Base-by-base conservation (phyloP, 2,329 filamentous ascomycete species). In the Colletotrichum eleusines region DNA sequence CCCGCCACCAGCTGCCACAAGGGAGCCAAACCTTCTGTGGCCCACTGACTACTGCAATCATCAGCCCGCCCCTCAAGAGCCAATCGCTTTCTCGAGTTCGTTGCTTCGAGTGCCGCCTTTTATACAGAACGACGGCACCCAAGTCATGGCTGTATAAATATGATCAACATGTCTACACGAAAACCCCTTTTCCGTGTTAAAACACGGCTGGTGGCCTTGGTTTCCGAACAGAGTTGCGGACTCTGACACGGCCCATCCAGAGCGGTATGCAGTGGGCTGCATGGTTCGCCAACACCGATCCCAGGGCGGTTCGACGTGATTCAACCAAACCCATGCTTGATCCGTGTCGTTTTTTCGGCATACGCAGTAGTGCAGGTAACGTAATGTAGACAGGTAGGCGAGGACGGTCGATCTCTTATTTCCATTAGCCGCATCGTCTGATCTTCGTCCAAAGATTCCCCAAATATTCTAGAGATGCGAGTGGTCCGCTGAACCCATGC, bases 391-490 rank as follows among this genome's bases (percentile, higher is more conserved):
- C 44, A 46, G 9, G 9, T 18, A 42, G 26, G 61, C 59, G 31
- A 64, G 62, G 54, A 53, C 59, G 48, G 71, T 57, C 69, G 71
- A 73, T 71, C 58, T 73, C 42, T 62, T n/a, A n/a, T 59, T 71
- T 72, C 71, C 71, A 69, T 71, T 68, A 72, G 69, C 69, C 69
- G 63, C 71, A 67, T 72, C 68, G 60, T 68, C 71, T 71, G 63
- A 73, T 73, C 53, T 71, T 63, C 63, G 42, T 68, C 54, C 68
- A 60, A 48, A 54, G n/a, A 63, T 57, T 61, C 63, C 71, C 54
- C 68, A 60, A 48, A 54, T 16, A 63, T 57, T 61, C 63, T 68
- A 72, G 23, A 68, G 68, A 73, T 73, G 71, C 71, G 71, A 73
- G 71, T 73, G 71, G 71, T 68, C 63, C 71, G 40, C 67, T 51